Base-by-base conservation (phyloP, 2,329 filamentous ascomycete genomes). In the Dactylonectria estremocensis region DNA sequence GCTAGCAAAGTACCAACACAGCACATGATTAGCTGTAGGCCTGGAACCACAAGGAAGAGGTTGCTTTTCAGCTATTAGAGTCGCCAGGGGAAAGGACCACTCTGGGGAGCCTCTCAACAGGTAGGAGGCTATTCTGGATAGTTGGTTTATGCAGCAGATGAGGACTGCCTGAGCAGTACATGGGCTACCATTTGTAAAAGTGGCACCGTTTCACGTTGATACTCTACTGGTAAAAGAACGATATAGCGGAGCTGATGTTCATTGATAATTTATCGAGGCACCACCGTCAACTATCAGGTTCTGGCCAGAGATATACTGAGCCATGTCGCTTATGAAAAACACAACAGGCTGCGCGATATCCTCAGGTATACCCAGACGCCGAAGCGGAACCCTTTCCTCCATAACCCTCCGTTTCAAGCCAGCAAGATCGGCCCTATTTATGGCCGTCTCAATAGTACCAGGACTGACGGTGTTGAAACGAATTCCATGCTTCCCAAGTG, bases 281-380 rank as follows among this genome's bases (percentile, higher is more conserved):
- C 33, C 54, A 7, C 54, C 46, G 20, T 62, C 60, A 24, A 63
- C 52, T 45, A 62, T 58, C 28, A 58, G 31, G 37, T 63, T 67
- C 46, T 54, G 53, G 5, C 52, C 60, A 28, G 64, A 62, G n/a
- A 63, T 46, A 48, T 64, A 63, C 28, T 45, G 20, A 28, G 60
- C 31, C 53, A 57, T 52, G 58, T 57, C 58, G n/a, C 58, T 62
- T 6, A 57, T 22, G 20, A 61, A 52, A 31, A 67, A 57, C 22
- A 62, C 59, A n/a, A 67, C 52, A 10, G 59, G 50, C 31, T 61
- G 50, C 48, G 58, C 58, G 24, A 57, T 58, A 45, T 62, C 52
- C 31, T 28, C 50, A 4, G 58, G 64, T 18, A 62, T 37, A 22
- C 64, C 59, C 45, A 62, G 33, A 13, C 64, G 49, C n/a, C 58